Evolutionary conservation across 345 rosid species (phyloP), one percentile per base, ranked within the genome.

Genomic region (Kernera saxatilis): DNA sequence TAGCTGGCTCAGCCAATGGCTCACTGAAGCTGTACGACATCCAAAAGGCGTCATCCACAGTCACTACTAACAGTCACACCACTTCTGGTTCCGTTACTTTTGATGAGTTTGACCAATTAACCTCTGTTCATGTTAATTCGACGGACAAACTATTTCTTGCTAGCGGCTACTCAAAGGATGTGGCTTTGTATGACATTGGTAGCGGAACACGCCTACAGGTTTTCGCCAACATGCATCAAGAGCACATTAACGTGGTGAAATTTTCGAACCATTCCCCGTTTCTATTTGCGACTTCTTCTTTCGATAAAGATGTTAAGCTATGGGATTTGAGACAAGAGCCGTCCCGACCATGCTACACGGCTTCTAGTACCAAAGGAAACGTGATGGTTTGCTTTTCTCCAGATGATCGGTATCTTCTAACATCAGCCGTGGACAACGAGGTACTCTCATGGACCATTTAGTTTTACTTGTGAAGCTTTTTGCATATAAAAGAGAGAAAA

Each of bases 341-440:
- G 5, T 57, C 82, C 21, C 78, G 70, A 45, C 93, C 98, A 39
- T 93, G 98, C 78, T 86, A 91, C 66, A 86, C 97, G 12, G 79
- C 82, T 56, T 78, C 91, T 70, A 89, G 97, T 74, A 85, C 90
- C 11, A 87, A 78, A 69, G 97, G 98, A 79, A 93, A 91, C 77
- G 98, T 91, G 44, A 93, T 93, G 98, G 96, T 91, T 74, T 91
- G 98, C 87, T 93, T 93, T 82, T 93, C 98, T 70, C 94, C 94
- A 1, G 98, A 93, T 77, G 98, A 93, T 87, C 94, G 87, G 37
- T 93, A 93, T 78, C 97, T 91, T 81, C 93, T 93, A 8, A 84
- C 79, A 39, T 93, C 98, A 70, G 97, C 98, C 49, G 92, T 93
- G 49, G 98, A 93, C 82, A 93, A 93, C 71, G 97, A 91, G 98